These are phyloP conservation scores for Alloteropsis semialata DNA, from an alignment of 176 grass and related monocot genomes.

Conservation along the genomic window DNA sequence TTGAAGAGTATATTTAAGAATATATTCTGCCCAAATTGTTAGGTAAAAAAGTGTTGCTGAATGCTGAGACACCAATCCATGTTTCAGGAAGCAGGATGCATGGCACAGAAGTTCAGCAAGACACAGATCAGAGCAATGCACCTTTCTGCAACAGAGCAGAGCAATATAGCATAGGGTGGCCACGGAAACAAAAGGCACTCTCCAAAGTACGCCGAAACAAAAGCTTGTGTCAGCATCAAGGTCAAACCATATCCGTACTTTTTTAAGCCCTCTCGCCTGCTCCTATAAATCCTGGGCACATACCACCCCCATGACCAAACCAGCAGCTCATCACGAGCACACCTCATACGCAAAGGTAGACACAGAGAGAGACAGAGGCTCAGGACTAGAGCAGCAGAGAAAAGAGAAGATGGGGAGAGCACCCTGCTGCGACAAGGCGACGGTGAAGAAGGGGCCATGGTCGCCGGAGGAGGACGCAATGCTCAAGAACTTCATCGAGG, in stretches of 20 bases:
- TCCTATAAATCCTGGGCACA: slow-evolving; percentile 50
- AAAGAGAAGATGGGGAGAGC: slow-evolving; percentile 66
- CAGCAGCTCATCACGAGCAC: slow-evolving; percentile 19
- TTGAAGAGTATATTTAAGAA: background rate
- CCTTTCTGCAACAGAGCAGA: slow-evolving; percentile 9
- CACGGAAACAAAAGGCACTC: slow-evolving; percentile 35
- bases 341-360: slow-evolving; percentile 9
- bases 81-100: background rate
- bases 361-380: background rate
- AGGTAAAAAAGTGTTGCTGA: background rate
- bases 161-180: background rate
- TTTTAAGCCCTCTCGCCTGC: slow-evolving; percentile 12
- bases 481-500: slow-evolving; percentile 89
- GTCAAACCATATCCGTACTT: slow-evolving; percentile 53
- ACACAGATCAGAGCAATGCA: background rate
- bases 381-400: background rate
- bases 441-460: slow-evolving; percentile 92
- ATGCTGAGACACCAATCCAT: slow-evolving; percentile 10
- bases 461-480: slow-evolving; percentile 81
- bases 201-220: slow-evolving; percentile 32
- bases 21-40: background rate
- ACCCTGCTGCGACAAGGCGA: slow-evolving; percentile 88
- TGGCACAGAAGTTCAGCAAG: slow-evolving; percentile 16
- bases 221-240: slow-evolving; percentile 48
- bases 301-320: slow-evolving; percentile 43